Percentiles rank a stretch among this genome's conserved stretches.
Conservation (phyloP, 306 rosid genomes). For the Pueraria montana region DNA sequence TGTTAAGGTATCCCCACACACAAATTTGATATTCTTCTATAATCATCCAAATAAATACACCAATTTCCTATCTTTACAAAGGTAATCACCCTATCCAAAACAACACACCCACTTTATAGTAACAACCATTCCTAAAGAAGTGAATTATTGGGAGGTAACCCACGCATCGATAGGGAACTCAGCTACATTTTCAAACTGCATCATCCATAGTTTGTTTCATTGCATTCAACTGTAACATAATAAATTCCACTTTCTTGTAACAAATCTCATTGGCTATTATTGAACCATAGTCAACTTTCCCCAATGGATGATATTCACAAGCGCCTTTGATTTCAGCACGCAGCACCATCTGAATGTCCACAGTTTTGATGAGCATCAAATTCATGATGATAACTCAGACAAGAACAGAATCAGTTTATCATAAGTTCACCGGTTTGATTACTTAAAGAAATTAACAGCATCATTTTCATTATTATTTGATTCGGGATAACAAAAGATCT, state of each 20-base stretch:
- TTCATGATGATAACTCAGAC: slow-evolving; percentile 36
- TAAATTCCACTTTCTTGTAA: slow-evolving; percentile 76
- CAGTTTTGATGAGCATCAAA: background rate
- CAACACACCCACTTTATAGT: background rate
- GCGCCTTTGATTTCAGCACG: slow-evolving; percentile 69
- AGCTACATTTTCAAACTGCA: slow-evolving; percentile 53
- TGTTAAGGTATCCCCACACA: background rate
- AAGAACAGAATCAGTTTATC: background rate
- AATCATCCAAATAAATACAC: background rate
- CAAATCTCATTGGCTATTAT: slow-evolving; percentile 87
- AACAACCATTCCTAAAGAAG: background rate
- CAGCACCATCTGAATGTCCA: slow-evolving; percentile 84
- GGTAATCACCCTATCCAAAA: background rate
- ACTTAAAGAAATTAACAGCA: slow-evolving; percentile 7
- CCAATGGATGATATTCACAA: slow-evolving; percentile 91
- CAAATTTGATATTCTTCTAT: background rate
- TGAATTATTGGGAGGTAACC: background rate
- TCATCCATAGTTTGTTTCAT: slow-evolving; percentile 78
- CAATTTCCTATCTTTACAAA: background rate
- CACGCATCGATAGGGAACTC: slow-evolving; percentile 19
- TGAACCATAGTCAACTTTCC: slow-evolving; percentile 89
- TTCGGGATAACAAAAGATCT: no score
- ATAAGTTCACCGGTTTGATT: background rate
- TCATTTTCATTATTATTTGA: no score
- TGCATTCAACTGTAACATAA: slow-evolving; percentile 72